Conservation (phyloP, 2,329 filamentous ascomycete species). For the Exophiala phaeomuriformis region DNA sequence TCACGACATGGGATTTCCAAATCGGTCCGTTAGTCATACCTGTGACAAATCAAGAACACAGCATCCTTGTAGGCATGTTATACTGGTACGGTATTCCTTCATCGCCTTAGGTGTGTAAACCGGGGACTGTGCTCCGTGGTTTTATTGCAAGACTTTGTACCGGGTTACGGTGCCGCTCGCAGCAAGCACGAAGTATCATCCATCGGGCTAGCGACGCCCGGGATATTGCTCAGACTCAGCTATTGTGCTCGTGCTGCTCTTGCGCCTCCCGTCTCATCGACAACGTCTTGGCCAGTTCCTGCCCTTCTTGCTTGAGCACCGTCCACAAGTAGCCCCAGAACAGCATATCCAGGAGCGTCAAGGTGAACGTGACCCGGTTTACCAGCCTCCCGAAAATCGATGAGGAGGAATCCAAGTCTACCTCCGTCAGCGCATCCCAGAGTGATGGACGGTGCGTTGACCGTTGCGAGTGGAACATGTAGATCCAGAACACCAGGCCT, state of each 20-base stretch:
- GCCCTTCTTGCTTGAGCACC: slow-evolving; percentile 24
- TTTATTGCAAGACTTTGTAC: no score
- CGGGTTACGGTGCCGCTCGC: no score
- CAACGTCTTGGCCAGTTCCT: slow-evolving; percentile 14
- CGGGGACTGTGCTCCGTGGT: no score
- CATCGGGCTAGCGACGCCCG: no score
- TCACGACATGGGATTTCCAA: no score
- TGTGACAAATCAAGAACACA: no score
- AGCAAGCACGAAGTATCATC: no score
- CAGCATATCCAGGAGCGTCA: slow-evolving; percentile 23
- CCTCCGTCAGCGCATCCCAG: neutral
- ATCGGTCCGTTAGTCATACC: no score
- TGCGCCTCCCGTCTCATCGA: slow-evolving; percentile 17
- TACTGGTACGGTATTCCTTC: no score
- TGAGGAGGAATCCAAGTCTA: neutral
- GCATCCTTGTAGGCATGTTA: no score
- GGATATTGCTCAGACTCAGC: neutral
- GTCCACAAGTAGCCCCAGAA: slow-evolving; percentile 28
- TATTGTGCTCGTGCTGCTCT: slow-evolving; percentile 11
- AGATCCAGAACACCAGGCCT: slow-evolving; percentile 22
- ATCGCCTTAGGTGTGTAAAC: no score
- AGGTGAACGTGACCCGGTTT: slow-evolving; percentile 25
- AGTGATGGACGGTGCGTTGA: neutral
- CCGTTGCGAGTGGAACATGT: slow-evolving; percentile 16
- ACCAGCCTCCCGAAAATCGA: slow-evolving; percentile 8